Evolutionary conservation across 192 early-diverging fungal species (phyloP), one percentile per base, ranked within the genome.

Genomic region (Gryganskiella cystojenkinii): DNA sequence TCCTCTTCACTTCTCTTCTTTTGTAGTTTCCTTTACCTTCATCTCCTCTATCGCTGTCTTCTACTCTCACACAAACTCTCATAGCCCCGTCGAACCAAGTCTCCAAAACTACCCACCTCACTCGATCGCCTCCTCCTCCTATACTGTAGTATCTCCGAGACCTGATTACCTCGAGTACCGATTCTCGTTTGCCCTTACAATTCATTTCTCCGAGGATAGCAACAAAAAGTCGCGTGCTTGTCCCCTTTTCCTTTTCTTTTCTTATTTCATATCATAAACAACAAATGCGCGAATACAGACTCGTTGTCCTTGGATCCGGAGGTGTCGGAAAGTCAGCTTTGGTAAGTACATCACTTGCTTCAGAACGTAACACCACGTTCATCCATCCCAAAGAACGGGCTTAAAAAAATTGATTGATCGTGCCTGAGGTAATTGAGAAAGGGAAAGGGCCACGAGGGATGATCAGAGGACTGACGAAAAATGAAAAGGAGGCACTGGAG

Each of bases 281-380:
- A 40, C 27, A 53, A 64, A 94, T 93, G 90, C 92, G 93, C 64
- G 96, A 98, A 83, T 98, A 98, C 86, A 96, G 96, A 79, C 86
- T 98, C 47, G 96, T 98, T 34, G 95, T 98, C 54, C 85, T 98
- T 46, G 96, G 96, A 33, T 94, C 92, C 67, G 96, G 95, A 71
- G 95, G 88, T 70, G 92, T 93, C 56, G 92, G 92, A 24, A 93
- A 96, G 81, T 95, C 94, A 24, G 95, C 95, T 52, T 82, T 98
- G 75, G 85, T 86, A 82, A 73, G 67, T 71, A 52, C 54, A 24
- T 43, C 22, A 7, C 37, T 58, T 11, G 25, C 35, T 56, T 1
- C 11, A 20, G 19, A 4, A 4, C 20, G 19, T 56, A 20, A 4
- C 55, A 9, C 33, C 14, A 11, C n/a, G n/a, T n/a, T n/a, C n/a